Percentiles rank a stretch among this genome's conserved stretches.
phyloP scores from a whole-genome alignment of 1,284 basidiomycete species.

The Tilletia indica region DNA sequence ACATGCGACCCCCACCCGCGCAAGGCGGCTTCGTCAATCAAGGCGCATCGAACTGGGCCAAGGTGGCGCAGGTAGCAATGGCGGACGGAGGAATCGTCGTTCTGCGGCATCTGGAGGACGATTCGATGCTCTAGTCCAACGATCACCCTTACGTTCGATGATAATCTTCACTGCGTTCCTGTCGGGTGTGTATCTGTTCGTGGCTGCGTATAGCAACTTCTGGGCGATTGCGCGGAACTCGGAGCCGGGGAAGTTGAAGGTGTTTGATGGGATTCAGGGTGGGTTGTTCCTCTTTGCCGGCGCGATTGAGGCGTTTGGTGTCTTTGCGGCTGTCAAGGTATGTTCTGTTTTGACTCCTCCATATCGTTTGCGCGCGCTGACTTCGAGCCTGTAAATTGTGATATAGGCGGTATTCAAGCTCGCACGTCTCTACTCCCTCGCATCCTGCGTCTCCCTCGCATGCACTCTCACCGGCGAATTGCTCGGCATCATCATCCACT shows the following conservation, averaged over 20 bases:
- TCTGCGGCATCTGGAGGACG: background rate
- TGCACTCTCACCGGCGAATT: slow-evolving; percentile 36
- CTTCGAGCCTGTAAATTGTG: background rate
- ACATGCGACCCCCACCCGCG: background rate
- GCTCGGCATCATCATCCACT: slow-evolving; percentile 38
- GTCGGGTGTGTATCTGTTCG: slow-evolving; percentile 39
- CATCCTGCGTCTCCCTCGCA: slow-evolving; percentile 29
- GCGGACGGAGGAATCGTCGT: background rate
- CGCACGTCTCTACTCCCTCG: slow-evolving; percentile 21
- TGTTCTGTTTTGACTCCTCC: slow-evolving; percentile 22
- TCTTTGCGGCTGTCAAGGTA: slow-evolving; percentile 33
- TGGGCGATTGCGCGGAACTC: slow-evolving; percentile 24
- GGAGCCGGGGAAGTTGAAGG: slow-evolving; percentile 36
- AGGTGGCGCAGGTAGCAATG: background rate
- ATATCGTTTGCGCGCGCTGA: too few species aligned
- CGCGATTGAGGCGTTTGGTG: slow-evolving; percentile 37
- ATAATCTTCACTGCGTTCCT: slow-evolving; percentile 42
- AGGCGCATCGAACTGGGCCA: background rate
- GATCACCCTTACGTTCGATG: slow-evolving; percentile 42
- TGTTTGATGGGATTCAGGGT: slow-evolving; percentile 35
- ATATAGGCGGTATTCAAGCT: slow-evolving; percentile 1
- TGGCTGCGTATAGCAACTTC: slow-evolving; percentile 35
- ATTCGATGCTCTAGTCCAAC: slow-evolving; percentile 27
- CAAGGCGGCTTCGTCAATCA: background rate
- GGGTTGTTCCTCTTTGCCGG: slow-evolving; percentile 34